A percentile compares a stretch with the other conserved stretches of the same genome.
phyloP scores from a whole-genome alignment of 2,329 filamentous ascomycete species.

The Stromatinia cepivora region DNA sequence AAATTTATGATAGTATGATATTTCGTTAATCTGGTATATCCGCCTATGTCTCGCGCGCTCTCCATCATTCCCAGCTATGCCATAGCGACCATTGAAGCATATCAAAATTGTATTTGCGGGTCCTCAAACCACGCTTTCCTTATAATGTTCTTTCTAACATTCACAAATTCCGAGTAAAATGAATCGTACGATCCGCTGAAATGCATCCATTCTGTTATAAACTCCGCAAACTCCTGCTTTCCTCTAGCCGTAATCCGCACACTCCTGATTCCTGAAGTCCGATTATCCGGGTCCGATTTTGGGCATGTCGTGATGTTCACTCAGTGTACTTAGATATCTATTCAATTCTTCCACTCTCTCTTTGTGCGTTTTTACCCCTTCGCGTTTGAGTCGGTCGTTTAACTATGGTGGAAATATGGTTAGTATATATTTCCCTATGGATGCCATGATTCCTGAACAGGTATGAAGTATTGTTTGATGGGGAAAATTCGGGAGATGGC shows the following conservation, averaged over 20 bases:
- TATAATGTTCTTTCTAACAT: not conserved
- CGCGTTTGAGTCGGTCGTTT: constrained; percentile 72
- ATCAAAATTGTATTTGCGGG: not conserved
- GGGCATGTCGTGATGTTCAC: constrained; percentile 96
- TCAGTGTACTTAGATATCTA: constrained; percentile 85
- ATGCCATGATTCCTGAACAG: not conserved
- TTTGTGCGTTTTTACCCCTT: constrained; percentile 94
- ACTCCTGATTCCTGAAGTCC: not conserved
- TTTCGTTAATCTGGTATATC: not conserved
- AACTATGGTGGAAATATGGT: constrained; percentile 54
- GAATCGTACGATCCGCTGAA: not conserved
- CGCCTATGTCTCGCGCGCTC: not conserved
- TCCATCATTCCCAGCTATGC: not conserved
- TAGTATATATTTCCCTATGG: not conserved
- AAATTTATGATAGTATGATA: not conserved
- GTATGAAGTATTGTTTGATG: not conserved
- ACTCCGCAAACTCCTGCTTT: not conserved
- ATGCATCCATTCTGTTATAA: not conserved
- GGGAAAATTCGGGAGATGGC: too few relatives aligned
- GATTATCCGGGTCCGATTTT: constrained; percentile 58
- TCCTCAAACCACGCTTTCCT: not conserved
- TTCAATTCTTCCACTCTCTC: constrained; percentile 95
- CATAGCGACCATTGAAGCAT: not conserved
- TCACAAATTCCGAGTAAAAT: not conserved
- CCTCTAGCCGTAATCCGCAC: not conserved